Base-by-base conservation (phyloP, 768 basidiomycete species). In the Mycena alexandri region DNA sequence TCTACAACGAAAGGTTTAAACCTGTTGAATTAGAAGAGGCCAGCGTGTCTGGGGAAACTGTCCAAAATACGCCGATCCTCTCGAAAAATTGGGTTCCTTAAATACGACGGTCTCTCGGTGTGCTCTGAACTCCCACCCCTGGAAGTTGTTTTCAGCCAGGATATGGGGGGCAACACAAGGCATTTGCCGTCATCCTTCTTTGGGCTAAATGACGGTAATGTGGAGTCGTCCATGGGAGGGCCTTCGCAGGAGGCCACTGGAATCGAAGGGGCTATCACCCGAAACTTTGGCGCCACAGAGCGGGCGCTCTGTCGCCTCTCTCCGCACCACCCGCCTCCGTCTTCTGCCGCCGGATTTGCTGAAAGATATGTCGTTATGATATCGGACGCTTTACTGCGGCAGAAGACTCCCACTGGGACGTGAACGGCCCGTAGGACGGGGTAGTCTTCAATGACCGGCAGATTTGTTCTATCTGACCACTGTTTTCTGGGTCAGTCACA, bases 381-480 rank as follows among this genome's bases (percentile, higher is more conserved):
- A 42, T 66, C 69, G 55, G 60, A 44, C 3, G 74, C 71, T 74
- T 85, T 88, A 51, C 83, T 83, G n/a, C 86, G 86, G n/a, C 82
- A 76, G 72, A 85, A 88, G 38, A 88, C 76, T 24, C 86, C 85
- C 52, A 80, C 79, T 5, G 87, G 87, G 22, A 86, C 81, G 14
- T 76, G 76, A 61, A 88, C 75, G 51, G 74, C 78, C 52, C 82
- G 82, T 52, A 88, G 81, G 60, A 81, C 81, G 24, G 85, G 82
- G 66, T 88, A 87, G 69, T 82, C 80, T 51, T 87, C 85, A 43
- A 87, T 75, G 25, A 85, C 81, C 17, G 87, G 87, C 29, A 88
- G 77, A 13, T 79, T 80, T 24, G 77, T 75, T 65, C 85, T 84
- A 63, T 87, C 86, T 62, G 83, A 79, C 19, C 80, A 84, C 86